Conservation (phyloP, 2,329 filamentous ascomycete species). For the Botryotinia narcissicola region DNA sequence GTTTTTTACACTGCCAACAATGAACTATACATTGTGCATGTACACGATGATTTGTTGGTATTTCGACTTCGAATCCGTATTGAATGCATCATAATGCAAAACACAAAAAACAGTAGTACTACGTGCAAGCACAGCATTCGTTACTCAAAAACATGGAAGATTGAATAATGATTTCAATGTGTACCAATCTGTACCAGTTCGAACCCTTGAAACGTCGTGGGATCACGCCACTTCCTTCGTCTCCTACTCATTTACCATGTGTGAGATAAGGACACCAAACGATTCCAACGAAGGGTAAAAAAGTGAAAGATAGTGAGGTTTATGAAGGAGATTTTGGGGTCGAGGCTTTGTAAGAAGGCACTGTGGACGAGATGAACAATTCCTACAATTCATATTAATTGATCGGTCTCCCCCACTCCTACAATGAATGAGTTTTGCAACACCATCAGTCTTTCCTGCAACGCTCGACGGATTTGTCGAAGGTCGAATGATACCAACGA, state of each 20-base stretch:
- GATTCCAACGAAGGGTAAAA: neutral
- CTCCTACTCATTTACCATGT: conserved; percentile 12
- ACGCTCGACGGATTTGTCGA: neutral
- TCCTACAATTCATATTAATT: neutral
- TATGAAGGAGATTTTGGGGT: neutral
- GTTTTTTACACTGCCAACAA: neutral
- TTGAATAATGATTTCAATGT: neutral
- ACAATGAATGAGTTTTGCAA: neutral
- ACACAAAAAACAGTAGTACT: neutral
- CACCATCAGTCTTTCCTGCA: neutral
- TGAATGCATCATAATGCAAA: neutral
- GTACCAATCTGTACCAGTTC: neutral
- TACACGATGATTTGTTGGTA: conserved; percentile 3
- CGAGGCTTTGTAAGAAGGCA: neutral
- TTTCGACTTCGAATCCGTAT: conserved; percentile 16
- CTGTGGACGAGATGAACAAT: neutral
- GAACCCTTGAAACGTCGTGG: conserved; percentile 17
- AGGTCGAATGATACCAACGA: neutral
- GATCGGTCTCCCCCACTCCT: neutral
- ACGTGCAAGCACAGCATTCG: neutral
- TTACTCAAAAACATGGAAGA: neutral
- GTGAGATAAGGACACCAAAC: neutral
- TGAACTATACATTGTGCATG: neutral
- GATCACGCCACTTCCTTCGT: conserved; percentile 21
- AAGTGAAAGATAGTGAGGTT: neutral